Evolutionary conservation across 2,329 filamentous ascomycete genomes (phyloP), one percentile per base, ranked within the genome.

Genomic region (Pestalotiopsis sp.): DNA sequence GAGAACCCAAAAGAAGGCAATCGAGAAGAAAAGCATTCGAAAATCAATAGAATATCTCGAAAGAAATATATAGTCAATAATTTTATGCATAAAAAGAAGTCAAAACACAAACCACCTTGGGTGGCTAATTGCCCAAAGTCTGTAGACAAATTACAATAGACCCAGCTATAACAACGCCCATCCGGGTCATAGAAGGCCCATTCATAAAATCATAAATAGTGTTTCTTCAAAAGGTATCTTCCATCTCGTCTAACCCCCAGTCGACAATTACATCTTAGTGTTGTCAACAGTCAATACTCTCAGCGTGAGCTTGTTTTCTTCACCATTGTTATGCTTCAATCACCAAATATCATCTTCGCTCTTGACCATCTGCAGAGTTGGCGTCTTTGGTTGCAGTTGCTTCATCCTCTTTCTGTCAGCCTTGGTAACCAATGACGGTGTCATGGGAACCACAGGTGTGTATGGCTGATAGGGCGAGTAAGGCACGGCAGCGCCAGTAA

Each of bases 391-490:
- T 73, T 90, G 85, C 76, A 90, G 80, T 77, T 86, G 89, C 83
- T 84, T 89, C 85, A 89, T 90, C 77, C 87, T 84, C 85, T 91
- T 93, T 36, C 92, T 82, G 76, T 95, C 92, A 70, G 89, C 87
- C 78, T 86, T 89, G 27, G 90, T 93, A 17, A 93, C 89, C 61
- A 95, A 81, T 23, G 88, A 89, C n/a, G 93, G 92, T 38, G 93
- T 94, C 63, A 95, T 88, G 1, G 93, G 93, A 65, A 94, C 86
- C 62, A 93, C 84, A 1, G 92, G 92, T 6, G 91, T 92, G 77
- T 91, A 93, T 0, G 93, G 93, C 83, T 95, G 93, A 73, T 95
- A 95, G 0, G 93, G 92, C 67, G 88, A 90, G 79, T 95, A 95
- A 1, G 92, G 92, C 25, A 90, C 87, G 1, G 89, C 85, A 25